These are phyloP conservation scores for Metschnikowia orientalis DNA, from an alignment of 805 yeast genomes.

Conservation along the genomic window DNA sequence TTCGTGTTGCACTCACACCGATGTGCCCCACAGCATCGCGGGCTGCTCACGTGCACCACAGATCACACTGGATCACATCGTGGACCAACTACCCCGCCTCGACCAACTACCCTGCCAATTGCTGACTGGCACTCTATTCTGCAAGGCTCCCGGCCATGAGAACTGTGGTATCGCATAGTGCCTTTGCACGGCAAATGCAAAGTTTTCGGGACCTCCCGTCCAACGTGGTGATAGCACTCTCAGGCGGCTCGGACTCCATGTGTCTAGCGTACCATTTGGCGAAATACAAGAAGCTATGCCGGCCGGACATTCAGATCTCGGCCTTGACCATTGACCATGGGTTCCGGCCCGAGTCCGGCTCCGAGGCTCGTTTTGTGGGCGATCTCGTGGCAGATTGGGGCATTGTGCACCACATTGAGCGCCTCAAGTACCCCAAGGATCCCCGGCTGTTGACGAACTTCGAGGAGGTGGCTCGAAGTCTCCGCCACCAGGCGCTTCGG, in stretches of 20 bases:
- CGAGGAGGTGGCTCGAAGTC: constrained; percentile 58
- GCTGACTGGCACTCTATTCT: too few species aligned
- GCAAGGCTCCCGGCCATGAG: too few species aligned
- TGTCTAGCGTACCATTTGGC: constrained; percentile 52
- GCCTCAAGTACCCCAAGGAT: constrained; percentile 21
- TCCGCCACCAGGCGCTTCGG: constrained; percentile 45
- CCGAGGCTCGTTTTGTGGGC: constrained; percentile 47
- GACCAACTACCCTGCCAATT: too few species aligned
- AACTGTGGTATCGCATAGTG: too few species aligned
- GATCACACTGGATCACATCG: too few species aligned
- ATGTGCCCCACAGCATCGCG: too few species aligned
- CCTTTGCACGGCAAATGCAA: constrained; percentile 1
- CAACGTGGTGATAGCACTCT: constrained; percentile 51
- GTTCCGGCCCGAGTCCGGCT: constrained; percentile 43
- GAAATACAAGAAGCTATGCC: constrained; percentile 27
- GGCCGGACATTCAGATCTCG: constrained; percentile 30
- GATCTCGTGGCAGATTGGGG: constrained; percentile 30
- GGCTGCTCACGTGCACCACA: too few species aligned
- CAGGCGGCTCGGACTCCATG: constrained; percentile 85
- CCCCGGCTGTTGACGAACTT: constrained; percentile 36
- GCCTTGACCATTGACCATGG: constrained; percentile 70
- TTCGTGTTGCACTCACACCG: too few species aligned
- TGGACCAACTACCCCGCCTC: too few species aligned
- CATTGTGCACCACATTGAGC: constrained; percentile 28
- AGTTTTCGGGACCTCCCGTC: constrained; percentile 2